Base-by-base conservation (phyloP, 345 rosid species). In the Pistacia atlantica region DNA sequence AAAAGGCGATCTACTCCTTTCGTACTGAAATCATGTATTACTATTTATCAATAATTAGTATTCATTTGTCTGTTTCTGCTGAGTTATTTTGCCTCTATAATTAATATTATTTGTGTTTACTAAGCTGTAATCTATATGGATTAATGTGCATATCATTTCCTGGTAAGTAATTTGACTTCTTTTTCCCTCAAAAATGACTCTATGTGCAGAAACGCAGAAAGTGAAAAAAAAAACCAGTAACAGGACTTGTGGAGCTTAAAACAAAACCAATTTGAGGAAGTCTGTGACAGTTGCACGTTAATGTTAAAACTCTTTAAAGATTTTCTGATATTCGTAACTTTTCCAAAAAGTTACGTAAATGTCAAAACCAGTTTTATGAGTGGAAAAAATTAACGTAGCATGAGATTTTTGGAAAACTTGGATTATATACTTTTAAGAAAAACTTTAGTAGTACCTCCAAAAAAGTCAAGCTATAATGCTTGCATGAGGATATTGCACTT, bases 131-230 rank as follows among this genome's bases (percentile, higher is more conserved):
- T 74, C 35, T 63, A 57, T 49, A n/a, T 63, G 20, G 12, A 38
- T 72, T 65, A 35, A 13, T 56, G 7, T 72, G 25, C 69, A 71
- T 68, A 51, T 79, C 69, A 68, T 72, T 71, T 60, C 20, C 65
- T 62, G 58, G 48, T 45, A 42, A 71, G 75, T 77, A 52, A 80
- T 65, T 61, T 66, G 18, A 37, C 74, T 81, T 69, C 22, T 69
- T 66, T n/a, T 45, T 76, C 63, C 51, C 28, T 57, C 38, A 22
- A 22, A 22, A 22, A 22, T 22, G 25, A 22, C 25, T 22, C 25
- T 22, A 22, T 22, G 25, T 22, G 25, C 25, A 22, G 38, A 37
- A 37, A 37, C 0, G 25, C 25, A 22, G 38, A 37, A 37, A 37
- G 38, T 37, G 38, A 37, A 37, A 37, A 11, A 37, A 11, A 52